A percentile compares a stretch with the other conserved stretches of the same genome.
These are phyloP conservation scores for Thielaviopsis euricoi DNA, from an alignment of 2,329 filamentous ascomycete genomes.

Conservation along the genomic window DNA sequence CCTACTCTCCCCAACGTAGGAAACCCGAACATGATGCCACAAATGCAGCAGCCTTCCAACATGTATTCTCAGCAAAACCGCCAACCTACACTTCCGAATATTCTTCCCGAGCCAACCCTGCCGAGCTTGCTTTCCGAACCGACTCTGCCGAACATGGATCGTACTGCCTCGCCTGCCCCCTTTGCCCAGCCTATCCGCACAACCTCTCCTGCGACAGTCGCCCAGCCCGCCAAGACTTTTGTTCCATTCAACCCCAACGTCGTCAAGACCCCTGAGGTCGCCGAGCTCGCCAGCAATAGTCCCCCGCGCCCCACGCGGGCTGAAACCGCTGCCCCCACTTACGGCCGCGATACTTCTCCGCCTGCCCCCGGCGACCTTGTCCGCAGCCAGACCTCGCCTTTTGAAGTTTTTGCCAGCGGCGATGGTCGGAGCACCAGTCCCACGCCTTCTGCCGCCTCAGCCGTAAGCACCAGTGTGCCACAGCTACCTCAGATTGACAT, in stretches of 20 bases:
- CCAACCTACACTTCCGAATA: conserved; percentile 14
- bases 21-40: background rate
- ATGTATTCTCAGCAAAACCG: conserved; percentile 2
- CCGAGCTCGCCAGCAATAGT: conserved; percentile 18
- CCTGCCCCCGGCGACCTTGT: conserved; percentile 11
- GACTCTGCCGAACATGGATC: conserved; percentile 12
- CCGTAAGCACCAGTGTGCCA: background rate
- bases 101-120: conserved; percentile 10
- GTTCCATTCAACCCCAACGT: conserved; percentile 8
- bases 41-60: background rate
- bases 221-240: conserved; percentile 14
- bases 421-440: conserved; percentile 19
- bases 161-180: conserved; percentile 11
- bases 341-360: conserved; percentile 5
- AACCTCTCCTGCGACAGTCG: conserved; percentile 14
- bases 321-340: conserved; percentile 1
- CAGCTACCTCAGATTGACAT: conserved; percentile 13
- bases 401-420: conserved; percentile 19
- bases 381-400: conserved; percentile 11
- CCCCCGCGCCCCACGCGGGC: conserved; percentile 15
- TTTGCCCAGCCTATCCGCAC: conserved; percentile 13
- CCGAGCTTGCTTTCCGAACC: conserved; percentile 6
- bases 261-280: conserved; percentile 17
- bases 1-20: background rate
- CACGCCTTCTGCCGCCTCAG: conserved; percentile 16